These are phyloP conservation scores for Areca catechu DNA, from an alignment of 176 grass and related monocot species.

Conservation along the genomic window DNA sequence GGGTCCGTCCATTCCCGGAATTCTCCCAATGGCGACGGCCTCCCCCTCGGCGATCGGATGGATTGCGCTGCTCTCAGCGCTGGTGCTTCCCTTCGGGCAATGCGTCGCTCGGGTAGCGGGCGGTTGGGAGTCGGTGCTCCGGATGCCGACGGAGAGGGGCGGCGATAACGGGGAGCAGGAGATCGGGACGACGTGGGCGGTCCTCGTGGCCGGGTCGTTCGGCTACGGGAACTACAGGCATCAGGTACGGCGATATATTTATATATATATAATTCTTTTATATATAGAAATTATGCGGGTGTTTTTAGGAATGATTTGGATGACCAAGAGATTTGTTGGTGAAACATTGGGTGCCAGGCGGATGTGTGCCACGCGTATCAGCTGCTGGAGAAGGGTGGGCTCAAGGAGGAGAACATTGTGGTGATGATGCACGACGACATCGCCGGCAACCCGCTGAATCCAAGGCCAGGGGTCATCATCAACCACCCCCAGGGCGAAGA, in stretches of 20 bases:
- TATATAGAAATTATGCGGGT: too few relatives aligned
- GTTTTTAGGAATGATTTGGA: background rate
- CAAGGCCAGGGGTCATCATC: constrained; percentile 59
- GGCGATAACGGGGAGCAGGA: constrained; percentile 9
- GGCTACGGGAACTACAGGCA: constrained; percentile 90
- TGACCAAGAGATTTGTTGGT: background rate
- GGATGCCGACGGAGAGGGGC: constrained; percentile 7
- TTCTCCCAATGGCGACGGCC: too few relatives aligned
- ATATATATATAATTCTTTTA: too few relatives aligned
- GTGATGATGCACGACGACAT: constrained; percentile 93
- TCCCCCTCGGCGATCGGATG: background rate
- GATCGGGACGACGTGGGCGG: constrained; percentile 60
- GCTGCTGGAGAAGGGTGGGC: constrained; percentile 50
- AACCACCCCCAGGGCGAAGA: constrained; percentile 71
- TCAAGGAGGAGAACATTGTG: constrained; percentile 87
- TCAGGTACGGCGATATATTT: too few relatives aligned
- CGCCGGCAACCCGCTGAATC: constrained; percentile 50
- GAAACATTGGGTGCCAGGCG: constrained; percentile 23
- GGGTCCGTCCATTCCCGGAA: too few relatives aligned
- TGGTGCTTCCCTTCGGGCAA: background rate
- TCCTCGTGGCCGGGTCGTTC: constrained; percentile 80
- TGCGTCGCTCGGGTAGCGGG: background rate
- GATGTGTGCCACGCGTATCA: constrained; percentile 95
- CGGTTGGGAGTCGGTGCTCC: constrained; percentile 10
- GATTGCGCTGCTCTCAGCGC: background rate